phyloP scores from a whole-genome alignment of 1,284 basidiomycete genomes.

The Boletus mariae region DNA sequence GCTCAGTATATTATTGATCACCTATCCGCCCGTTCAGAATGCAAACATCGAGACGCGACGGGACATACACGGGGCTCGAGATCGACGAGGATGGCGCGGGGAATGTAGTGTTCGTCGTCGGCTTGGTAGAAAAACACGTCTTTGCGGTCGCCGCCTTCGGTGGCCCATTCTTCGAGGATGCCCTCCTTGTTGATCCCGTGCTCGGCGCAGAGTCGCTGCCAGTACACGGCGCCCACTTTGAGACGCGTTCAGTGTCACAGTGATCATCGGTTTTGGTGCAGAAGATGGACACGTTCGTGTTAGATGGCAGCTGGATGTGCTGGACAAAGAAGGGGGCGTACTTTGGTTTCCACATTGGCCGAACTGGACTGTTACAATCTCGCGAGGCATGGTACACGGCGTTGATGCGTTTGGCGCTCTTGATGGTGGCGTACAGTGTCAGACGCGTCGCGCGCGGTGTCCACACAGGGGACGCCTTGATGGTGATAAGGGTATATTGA shows the following conservation, averaged over 20 bases:
- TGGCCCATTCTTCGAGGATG: constrained; percentile 92
- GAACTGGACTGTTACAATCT: constrained; percentile 84
- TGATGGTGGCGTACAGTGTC: not conserved
- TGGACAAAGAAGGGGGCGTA: constrained; percentile 37
- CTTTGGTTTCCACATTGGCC: constrained; percentile 98
- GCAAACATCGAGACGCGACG: not conserved
- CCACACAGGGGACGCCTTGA: too few species aligned
- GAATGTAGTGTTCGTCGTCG: constrained; percentile 99
- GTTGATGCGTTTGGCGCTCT: constrained; percentile 1
- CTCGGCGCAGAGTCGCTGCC: constrained; percentile 94
- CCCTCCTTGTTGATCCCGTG: constrained; percentile 94
- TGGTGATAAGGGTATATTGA: not conserved
- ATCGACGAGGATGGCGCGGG: constrained; percentile 93
- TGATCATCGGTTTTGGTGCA: too few species aligned
- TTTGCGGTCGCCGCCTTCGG: constrained; percentile 92
- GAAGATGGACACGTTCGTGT: not conserved
- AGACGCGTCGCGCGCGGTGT: not conserved
- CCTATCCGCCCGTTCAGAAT: constrained; percentile 46
- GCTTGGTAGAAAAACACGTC: constrained; percentile 99
- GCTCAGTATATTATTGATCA: constrained; percentile 91
- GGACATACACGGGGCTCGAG: constrained; percentile 88
- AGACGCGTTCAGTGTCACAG: not conserved
- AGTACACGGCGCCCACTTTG: constrained; percentile 83
- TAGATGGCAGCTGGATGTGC: constrained; percentile 5
- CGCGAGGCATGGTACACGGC: constrained; percentile 64